Base-by-base conservation (phyloP, 495 filamentous ascomycete species). In the Penicillium pulvis region DNA sequence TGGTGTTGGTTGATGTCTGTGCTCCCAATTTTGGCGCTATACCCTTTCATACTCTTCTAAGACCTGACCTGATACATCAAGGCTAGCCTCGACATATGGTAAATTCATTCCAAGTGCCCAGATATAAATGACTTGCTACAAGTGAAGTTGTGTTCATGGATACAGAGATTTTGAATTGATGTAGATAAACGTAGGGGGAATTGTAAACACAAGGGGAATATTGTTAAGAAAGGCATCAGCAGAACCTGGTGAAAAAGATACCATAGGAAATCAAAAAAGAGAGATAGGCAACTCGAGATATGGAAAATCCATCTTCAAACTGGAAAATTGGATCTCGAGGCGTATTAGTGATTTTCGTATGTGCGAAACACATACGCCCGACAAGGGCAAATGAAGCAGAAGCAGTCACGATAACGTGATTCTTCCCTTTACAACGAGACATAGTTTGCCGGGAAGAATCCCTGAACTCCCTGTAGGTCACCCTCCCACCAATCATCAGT, bases 401-500 rank as follows among this genome's bases (percentile, higher is more conserved):
- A 36, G 0, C 10, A 36, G 9, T 6, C 33, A 36, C 33, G 10
- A 30, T 19, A 16, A 11, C 2, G 1, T 6, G 9, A 17, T 8
- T 36, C 17, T 19, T 53, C 47, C 63, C 51, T 75, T 67, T 68
- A 28, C 28, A 28, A 28, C 6, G 28, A 5, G 28, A 76, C 89
- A 69, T 98, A 98, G 71, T 98, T 98, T 4, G 93, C 93, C 17
- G 93, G 93, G 71, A 97, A 98, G 63, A 75, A 87, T 10, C 93
- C 93, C 67, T 81, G 81, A 23, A 75, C 69, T 3, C 93, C 94
- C 49, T 80, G 74, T 30, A 96, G 53, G 72, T 97, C 92, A 17
- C 93, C 93, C 55, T 91, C 86, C 93, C 93, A 98, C 93, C 93
- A 98, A 66, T 97, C 93, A 72, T 97, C 90, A 30, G 84, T 87